phyloP scores from a whole-genome alignment of 2,329 filamentous ascomycete genomes.

The Ambrosiella xylebori region DNA sequence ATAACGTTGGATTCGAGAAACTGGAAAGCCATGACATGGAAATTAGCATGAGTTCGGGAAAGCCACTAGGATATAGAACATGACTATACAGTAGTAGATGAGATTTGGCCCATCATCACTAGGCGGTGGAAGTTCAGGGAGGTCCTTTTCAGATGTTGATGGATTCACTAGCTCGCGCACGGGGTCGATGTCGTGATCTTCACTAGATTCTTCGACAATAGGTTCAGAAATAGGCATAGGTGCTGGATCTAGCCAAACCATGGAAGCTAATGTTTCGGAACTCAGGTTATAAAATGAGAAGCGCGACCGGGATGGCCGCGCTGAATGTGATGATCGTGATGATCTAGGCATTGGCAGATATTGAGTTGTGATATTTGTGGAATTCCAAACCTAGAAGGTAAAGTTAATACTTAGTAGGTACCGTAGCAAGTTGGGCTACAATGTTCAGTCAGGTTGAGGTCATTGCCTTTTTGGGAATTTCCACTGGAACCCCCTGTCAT shows the following conservation, averaged over 20 bases:
- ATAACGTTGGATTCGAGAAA: conserved; percentile 54
- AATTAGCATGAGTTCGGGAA: not conserved
- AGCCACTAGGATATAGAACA: not conserved
- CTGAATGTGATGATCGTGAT: conserved; percentile 2
- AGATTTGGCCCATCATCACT: conserved; percentile 5
- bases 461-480: too few relatives aligned
- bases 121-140: conserved; percentile 33
- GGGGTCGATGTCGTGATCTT: conserved; percentile 18
- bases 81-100: conserved; percentile 52
- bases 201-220: conserved; percentile 27
- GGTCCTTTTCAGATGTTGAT: conserved; percentile 22
- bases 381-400: too few relatives aligned
- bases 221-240: conserved; percentile 59
- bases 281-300: conserved; percentile 12
- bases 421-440: too few relatives aligned
- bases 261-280: conserved; percentile 24
- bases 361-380: not conserved
- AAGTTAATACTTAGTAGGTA: too few relatives aligned
- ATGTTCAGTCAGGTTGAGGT: too few relatives aligned
- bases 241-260: conserved; percentile 65
- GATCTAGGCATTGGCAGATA: not conserved
- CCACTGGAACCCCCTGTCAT: too few relatives aligned
- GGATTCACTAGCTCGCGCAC: not conserved
- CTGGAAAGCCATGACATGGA: not conserved
- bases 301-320: conserved; percentile 4